Conservation (phyloP, 129 eudicot species). For the Flaveria robusta region DNA sequence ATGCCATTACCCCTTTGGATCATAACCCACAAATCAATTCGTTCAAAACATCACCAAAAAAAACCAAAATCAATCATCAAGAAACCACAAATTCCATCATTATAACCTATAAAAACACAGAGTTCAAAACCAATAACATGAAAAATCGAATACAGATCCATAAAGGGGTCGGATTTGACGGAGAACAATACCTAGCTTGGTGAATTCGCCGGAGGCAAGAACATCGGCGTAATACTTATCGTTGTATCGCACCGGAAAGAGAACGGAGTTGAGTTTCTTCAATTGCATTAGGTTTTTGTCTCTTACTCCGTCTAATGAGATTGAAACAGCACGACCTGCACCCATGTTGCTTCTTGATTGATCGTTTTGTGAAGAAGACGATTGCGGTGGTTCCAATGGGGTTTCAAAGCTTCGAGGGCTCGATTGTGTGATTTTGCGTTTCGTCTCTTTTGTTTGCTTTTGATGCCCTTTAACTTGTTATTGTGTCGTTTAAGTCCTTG, state of each 20-base stretch:
- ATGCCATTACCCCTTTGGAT: not conserved
- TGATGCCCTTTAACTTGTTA: not conserved
- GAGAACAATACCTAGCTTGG: slow-evolving; percentile 63
- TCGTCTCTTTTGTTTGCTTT: slow-evolving; percentile 4
- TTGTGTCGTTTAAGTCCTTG: slow-evolving; percentile 9
- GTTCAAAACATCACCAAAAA: too few species aligned
- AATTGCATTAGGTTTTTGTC: slow-evolving; percentile 98
- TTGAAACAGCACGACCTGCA: slow-evolving; percentile 63
- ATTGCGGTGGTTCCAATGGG: slow-evolving; percentile 16
- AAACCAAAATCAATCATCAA: too few species aligned
- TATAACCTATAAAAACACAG: not conserved
- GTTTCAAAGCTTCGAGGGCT: slow-evolving; percentile 9
- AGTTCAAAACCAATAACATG: not conserved
- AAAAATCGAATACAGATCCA: slow-evolving; percentile 7
- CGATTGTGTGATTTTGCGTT: not conserved
- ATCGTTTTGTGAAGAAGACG: slow-evolving; percentile 20
- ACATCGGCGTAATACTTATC: slow-evolving; percentile 91
- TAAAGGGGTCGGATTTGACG: slow-evolving; percentile 10
- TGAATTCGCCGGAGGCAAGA: slow-evolving; percentile 86
- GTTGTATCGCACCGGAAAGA: slow-evolving; percentile 92
- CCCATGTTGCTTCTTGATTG: slow-evolving; percentile 48
- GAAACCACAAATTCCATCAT: too few species aligned
- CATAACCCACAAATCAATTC: slow-evolving; percentile 10
- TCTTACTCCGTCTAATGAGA: slow-evolving; percentile 78
- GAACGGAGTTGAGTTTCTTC: slow-evolving; percentile 89